Percentiles rank a stretch among this genome's conserved stretches.
These are phyloP conservation scores for Clonostachys byssicola DNA, from an alignment of 2,329 filamentous ascomycete species.

Conservation along the genomic window DNA sequence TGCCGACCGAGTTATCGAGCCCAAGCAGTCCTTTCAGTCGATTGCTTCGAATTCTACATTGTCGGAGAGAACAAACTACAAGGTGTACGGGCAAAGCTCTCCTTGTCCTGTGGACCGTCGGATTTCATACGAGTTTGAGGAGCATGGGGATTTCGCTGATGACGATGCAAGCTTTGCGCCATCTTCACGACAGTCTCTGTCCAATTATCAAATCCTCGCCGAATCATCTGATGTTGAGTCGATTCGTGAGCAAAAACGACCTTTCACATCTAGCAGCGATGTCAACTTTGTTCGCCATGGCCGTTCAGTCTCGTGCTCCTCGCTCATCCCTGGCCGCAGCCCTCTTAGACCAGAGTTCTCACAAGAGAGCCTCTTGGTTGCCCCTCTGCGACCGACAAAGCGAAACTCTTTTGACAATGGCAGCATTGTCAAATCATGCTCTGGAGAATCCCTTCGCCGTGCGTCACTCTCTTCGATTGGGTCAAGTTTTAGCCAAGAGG, in stretches of 20 bases:
- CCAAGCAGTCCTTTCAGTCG: conserved; percentile 4
- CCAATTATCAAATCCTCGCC: conserved; percentile 48
- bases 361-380: conserved; percentile 55
- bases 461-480: conserved; percentile 53
- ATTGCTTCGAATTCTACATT: conserved; percentile 31
- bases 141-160: conserved; percentile 1
- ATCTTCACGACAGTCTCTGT: conserved; percentile 32
- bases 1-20: not conserved
- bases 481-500: conserved; percentile 47
- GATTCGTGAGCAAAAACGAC: conserved; percentile 24
- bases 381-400: conserved; percentile 45
- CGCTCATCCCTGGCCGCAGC: conserved; percentile 24
- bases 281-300: conserved; percentile 52
- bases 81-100: conserved; percentile 45
- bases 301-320: conserved; percentile 34
- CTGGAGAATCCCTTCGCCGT: conserved; percentile 47
- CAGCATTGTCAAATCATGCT: conserved; percentile 43
- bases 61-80: conserved; percentile 50
- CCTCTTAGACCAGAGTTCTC: conserved; percentile 43
- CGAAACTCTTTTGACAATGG: conserved; percentile 43
- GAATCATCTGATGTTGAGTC: conserved; percentile 39
- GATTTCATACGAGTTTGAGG: conserved; percentile 23
- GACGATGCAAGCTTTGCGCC: conserved; percentile 16
- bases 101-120: conserved; percentile 6
- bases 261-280: conserved; percentile 31